Percentiles rank a stretch among this genome's conserved stretches.
Evolutionary conservation across 2,329 filamentous ascomycete species (phyloP).

Genomic region (Cladorrhinum sp.): DNA sequence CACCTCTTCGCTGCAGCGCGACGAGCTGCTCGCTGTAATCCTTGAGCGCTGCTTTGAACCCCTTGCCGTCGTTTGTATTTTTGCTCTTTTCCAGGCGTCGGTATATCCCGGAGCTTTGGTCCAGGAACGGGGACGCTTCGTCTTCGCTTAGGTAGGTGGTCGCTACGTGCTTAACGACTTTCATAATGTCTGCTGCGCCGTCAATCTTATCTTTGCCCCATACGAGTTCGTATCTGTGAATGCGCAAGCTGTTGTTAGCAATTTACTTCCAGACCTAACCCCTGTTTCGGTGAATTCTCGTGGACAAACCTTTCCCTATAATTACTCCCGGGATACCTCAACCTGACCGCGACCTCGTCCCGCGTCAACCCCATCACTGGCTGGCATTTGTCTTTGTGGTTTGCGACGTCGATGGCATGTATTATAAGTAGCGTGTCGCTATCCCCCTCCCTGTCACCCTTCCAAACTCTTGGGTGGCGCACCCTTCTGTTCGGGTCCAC

Average conservation of each 20-base stretch:
- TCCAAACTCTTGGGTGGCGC: conserved; percentile 37
- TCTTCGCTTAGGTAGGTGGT: conserved; percentile 74
- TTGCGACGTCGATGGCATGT: conserved; percentile 57
- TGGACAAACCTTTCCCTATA: conserved; percentile 32
- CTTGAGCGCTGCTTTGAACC: conserved; percentile 69
- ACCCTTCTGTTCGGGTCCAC: conserved; percentile 48
- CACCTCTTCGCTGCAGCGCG: conserved; percentile 64
- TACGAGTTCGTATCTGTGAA: conserved; percentile 65
- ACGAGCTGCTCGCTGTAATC: conserved; percentile 74
- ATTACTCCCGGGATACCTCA: conserved; percentile 76
- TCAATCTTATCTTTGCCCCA: conserved; percentile 77
- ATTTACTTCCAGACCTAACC: too few relatives aligned
- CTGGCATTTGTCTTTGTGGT: conserved; percentile 48
- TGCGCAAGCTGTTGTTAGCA: conserved; percentile 7
- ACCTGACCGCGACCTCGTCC: conserved; percentile 58
- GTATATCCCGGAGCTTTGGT: conserved; percentile 70
- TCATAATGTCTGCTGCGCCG: conserved; percentile 69
- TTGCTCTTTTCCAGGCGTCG: conserved; percentile 72
- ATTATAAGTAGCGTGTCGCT: conserved; percentile 46
- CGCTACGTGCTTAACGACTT: conserved; percentile 66
- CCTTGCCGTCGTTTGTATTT: conserved; percentile 59
- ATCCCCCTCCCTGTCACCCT: conserved; percentile 43
- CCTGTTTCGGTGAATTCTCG: too few relatives aligned
- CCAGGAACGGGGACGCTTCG: conserved; percentile 64
- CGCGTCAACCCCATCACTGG: conserved; percentile 47